Percentiles rank a stretch among this genome's conserved stretches.
Evolutionary conservation across 495 filamentous ascomycete species (phyloP).

Genomic region (Hyaloscypha hepaticicola): DNA sequence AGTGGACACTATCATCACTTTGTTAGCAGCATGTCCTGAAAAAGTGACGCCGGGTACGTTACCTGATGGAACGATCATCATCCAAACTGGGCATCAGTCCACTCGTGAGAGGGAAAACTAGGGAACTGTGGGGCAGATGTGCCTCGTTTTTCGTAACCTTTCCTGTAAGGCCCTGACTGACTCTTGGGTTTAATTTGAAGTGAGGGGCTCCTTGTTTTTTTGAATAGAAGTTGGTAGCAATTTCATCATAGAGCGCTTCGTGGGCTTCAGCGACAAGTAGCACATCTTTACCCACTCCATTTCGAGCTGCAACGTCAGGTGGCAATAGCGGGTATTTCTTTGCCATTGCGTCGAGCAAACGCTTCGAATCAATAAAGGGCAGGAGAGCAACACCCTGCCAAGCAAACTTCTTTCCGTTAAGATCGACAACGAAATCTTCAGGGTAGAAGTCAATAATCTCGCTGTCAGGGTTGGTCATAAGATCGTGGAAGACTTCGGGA

Average conservation of each 20-base stretch:
- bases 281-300: constrained; percentile 75
- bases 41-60: constrained; percentile 30
- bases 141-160: constrained; percentile 74
- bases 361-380: constrained; percentile 92
- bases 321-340: constrained; percentile 78
- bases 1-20: constrained; percentile 61
- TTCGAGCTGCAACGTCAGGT: constrained; percentile 74
- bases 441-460: constrained; percentile 98
- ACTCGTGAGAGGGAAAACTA: constrained; percentile 63
- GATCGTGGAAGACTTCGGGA: constrained; percentile 75
- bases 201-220: constrained; percentile 70
- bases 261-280: constrained; percentile 82
- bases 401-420: constrained; percentile 97
- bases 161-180: constrained; percentile 79
- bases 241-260: constrained; percentile 71
- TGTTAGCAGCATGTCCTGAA: constrained; percentile 37
- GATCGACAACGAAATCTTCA: constrained; percentile 84
- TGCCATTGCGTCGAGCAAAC: constrained; percentile 78
- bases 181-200: constrained; percentile 66
- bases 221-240: constrained; percentile 81
- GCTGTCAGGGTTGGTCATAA: constrained; percentile 85
- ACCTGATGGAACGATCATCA: constrained; percentile 82
- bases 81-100: constrained; percentile 73
- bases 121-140: constrained; percentile 70
- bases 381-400: constrained; percentile 96